Conservation (phyloP, 257 asterid species). For the Jacaranda mimosifolia region DNA sequence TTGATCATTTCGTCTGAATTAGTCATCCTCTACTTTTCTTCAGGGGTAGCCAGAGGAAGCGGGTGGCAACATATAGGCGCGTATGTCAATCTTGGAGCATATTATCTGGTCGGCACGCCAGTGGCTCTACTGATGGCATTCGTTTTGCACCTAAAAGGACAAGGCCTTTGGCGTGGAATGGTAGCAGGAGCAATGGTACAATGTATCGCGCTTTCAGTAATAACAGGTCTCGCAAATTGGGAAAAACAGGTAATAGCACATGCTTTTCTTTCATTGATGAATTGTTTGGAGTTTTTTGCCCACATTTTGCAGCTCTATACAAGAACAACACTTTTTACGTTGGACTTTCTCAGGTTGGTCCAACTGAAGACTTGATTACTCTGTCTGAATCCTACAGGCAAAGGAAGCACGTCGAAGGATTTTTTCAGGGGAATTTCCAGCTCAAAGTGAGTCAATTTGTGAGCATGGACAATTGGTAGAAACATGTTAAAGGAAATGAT, state of each 20-base stretch:
- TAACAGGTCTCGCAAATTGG: slow-evolving; percentile 55
- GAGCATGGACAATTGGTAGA: slow-evolving; percentile 33
- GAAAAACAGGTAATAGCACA: slow-evolving; percentile 46
- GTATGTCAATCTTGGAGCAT: slow-evolving; percentile 61
- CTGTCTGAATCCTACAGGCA: slow-evolving; percentile 39
- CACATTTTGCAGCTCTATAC: too few species aligned
- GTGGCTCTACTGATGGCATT: slow-evolving; percentile 52
- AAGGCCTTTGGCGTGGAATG: slow-evolving; percentile 64
- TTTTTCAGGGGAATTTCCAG: slow-evolving; percentile 39
- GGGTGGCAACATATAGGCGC: slow-evolving; percentile 70
- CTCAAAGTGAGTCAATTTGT: slow-evolving; percentile 18
- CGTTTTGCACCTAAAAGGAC: slow-evolving; percentile 52
- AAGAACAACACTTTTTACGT: too few species aligned
- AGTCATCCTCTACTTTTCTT: not conserved
- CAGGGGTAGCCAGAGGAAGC: slow-evolving; percentile 73
- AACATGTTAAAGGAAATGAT: not conserved
- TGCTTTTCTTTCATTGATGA: not conserved
- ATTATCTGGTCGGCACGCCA: slow-evolving; percentile 55
- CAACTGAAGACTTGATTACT: not conserved
- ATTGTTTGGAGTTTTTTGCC: too few species aligned
- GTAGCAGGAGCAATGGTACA: slow-evolving; percentile 54
- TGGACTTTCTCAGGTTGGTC: not conserved
- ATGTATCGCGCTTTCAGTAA: slow-evolving; percentile 38
- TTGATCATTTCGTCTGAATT: not conserved
- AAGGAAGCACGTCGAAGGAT: slow-evolving; percentile 32